A percentile compares a stretch with the other conserved stretches of the same genome.
Evolutionary conservation across 352 stramenopile species (phyloP).

Genomic region (Phytophthora pistaciae): DNA sequence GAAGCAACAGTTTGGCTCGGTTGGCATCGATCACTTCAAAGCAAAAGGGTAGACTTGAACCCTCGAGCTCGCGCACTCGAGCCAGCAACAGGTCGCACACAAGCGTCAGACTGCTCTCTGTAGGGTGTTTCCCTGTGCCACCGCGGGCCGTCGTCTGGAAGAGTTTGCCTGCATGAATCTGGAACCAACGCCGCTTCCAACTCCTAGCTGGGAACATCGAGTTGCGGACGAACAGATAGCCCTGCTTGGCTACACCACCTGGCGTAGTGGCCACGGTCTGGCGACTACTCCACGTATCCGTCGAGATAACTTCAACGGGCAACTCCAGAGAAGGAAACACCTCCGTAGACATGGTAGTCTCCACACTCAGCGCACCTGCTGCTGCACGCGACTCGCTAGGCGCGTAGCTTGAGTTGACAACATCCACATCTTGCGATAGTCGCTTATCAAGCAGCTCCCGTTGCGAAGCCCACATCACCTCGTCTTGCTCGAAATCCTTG

Average conservation of each 20-base stretch:
- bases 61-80: slow-evolving; percentile 69
- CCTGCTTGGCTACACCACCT: slow-evolving; percentile 72
- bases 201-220: slow-evolving; percentile 83
- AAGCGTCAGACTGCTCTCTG: slow-evolving; percentile 69
- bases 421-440: slow-evolving; percentile 63
- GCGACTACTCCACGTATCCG: slow-evolving; percentile 68
- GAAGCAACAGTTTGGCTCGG: slow-evolving; percentile 79
- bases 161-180: slow-evolving; percentile 88
- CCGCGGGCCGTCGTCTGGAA: slow-evolving; percentile 66
- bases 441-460: slow-evolving; percentile 67
- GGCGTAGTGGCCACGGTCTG: slow-evolving; percentile 36
- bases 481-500: slow-evolving; percentile 78
- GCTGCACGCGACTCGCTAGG: slow-evolving; percentile 27
- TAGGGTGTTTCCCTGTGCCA: slow-evolving; percentile 62
- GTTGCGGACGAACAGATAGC: slow-evolving; percentile 89
- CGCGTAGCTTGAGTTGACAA: slow-evolving; percentile 21
- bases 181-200: slow-evolving; percentile 90
- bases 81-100: slow-evolving; percentile 88
- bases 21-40: slow-evolving; percentile 90
- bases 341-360: slow-evolving; percentile 28
- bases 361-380: slow-evolving; percentile 16
- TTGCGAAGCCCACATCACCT: slow-evolving; percentile 79
- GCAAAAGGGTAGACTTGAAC: slow-evolving; percentile 66
- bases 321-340: slow-evolving; percentile 61
- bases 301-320: slow-evolving; percentile 82